Evolutionary conservation across 2,329 filamentous ascomycete species (phyloP).

Genomic region (Colletotrichum falcatum): DNA sequence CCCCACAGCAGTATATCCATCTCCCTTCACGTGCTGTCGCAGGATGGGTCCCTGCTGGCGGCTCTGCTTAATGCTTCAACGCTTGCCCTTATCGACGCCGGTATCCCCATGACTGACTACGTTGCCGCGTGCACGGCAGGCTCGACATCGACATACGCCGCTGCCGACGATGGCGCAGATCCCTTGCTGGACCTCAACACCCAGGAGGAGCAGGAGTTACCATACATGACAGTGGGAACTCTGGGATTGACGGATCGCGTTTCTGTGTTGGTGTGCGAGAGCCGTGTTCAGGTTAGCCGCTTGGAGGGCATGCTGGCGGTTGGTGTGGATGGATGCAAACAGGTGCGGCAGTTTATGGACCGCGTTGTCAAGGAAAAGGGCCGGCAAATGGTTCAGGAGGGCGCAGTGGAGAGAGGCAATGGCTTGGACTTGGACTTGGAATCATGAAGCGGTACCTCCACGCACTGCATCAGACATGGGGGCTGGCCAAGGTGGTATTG

Average conservation of each 20-base stretch:
- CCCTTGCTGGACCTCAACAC: slow-evolving; percentile 84
- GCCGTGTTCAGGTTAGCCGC: slow-evolving; percentile 82
- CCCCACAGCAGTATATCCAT: slow-evolving; percentile 88
- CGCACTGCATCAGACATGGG: slow-evolving; percentile 34
- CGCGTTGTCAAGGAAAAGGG: slow-evolving; percentile 80
- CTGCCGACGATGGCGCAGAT: slow-evolving; percentile 76
- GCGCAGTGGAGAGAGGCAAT: slow-evolving; percentile 61
- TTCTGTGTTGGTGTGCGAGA: slow-evolving; percentile 86
- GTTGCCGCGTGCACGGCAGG: slow-evolving; percentile 90
- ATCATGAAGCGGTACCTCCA: slow-evolving; percentile 43
- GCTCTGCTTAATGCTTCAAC: slow-evolving; percentile 92
- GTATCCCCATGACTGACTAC: slow-evolving; percentile 95
- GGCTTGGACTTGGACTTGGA: slow-evolving; percentile 66
- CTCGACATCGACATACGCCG: slow-evolving; percentile 75
- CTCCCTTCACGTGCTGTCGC: slow-evolving; percentile 86
- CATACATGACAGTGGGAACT: slow-evolving; percentile 88
- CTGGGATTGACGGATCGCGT: slow-evolving; percentile 80
- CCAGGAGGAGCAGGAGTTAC: slow-evolving; percentile 87
- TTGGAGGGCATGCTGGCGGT: slow-evolving; percentile 94
- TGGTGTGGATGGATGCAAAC: slow-evolving; percentile 90
- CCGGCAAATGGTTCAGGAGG: slow-evolving; percentile 70
- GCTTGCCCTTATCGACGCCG: slow-evolving; percentile 92
- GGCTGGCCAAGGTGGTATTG: slow-evolving; percentile 7
- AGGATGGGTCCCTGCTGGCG: slow-evolving; percentile 91
- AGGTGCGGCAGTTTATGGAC: slow-evolving; percentile 85